Evolutionary conservation across 306 rosid genomes (phyloP), one percentile per base, ranked within the genome.

Genomic region (Lathyrus oleraceus): DNA sequence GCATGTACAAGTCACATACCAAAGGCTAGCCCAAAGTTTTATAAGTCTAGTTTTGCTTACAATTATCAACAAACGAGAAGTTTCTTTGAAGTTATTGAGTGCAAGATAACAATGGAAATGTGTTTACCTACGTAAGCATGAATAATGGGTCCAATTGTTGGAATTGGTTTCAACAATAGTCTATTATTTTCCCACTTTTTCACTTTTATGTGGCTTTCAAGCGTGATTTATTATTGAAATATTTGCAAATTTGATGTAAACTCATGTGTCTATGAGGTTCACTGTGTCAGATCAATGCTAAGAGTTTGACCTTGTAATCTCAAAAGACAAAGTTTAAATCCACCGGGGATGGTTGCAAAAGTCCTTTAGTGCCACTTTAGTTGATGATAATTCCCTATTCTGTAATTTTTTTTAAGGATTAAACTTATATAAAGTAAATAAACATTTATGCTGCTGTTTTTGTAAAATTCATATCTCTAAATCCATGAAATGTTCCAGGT

Each of bases 401-500:
- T 11, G 13, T 11, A 40, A 8, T 40, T 40, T 10, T 39, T 10
- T 40, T 10, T 2, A 10, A 10, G 14, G 47, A 42, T 15, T 43
- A 15, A 44, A 69, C 32, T 53, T 53, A 28, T 42, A 17, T 54
- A 11, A 54, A 43, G 53, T 62, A 71, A 49, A 23, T 60, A 69
- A 52, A 71, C 35, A 61, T 54, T 60, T 60, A 27, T 69, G 79
- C 30, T 57, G 40, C 44, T 62, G 21, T 38, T 65, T 35, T 71
- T 83, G 39, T 53, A 27, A 52, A 71, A 61, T 80, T 64, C 28
- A 70, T 66, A 44, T 65, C 70, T 81, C 82, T 85, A 71, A 76
- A 68, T 61, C 72, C 68, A 67, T 71, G 65, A 70, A 77, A 81
- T 85, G 75, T 78, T 13, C 73, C 96, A 94, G 99, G 96, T 88